Conservation (phyloP, 1,284 basidiomycete genomes). For the Leccinum angustisporum region DNA sequence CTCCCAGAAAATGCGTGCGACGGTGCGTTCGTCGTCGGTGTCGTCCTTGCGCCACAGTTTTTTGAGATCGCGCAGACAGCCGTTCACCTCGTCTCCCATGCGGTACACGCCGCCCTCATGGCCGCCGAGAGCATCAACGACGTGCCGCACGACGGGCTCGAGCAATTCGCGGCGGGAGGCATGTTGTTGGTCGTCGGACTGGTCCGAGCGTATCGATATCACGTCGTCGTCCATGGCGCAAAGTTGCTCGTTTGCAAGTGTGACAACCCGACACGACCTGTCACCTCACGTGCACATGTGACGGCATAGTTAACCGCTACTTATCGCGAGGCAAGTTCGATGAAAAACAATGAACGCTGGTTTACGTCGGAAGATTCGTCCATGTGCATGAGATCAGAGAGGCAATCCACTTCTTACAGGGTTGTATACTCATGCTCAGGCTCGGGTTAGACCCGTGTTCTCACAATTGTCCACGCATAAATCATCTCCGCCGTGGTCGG, state of each 20-base stretch:
- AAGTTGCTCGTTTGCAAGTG: neutral
- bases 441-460: neutral
- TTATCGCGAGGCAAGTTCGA: neutral
- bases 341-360: neutral
- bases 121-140: constrained; percentile 76
- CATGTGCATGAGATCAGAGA: neutral
- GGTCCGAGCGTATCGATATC: constrained; percentile 39
- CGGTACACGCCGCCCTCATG: constrained; percentile 69
- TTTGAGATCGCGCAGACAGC: constrained; percentile 91
- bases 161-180: constrained; percentile 48
- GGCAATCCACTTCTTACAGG: constrained; percentile 5
- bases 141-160: constrained; percentile 63
- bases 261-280: constrained; percentile 24
- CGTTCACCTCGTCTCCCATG: constrained; percentile 80
- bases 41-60: constrained; percentile 94
- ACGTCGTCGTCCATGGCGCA: constrained; percentile 33
- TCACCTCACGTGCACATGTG: constrained; percentile 30
- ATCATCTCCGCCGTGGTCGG: constrained; percentile 19
- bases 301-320: neutral
- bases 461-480: constrained; percentile 13
- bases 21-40: constrained; percentile 90
- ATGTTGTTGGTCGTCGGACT: constrained; percentile 32
- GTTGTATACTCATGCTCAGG: constrained; percentile 9
- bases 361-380: neutral
- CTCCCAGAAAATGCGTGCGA: constrained; percentile 87